Percentiles rank a stretch among this genome's conserved stretches.
Evolutionary conservation across 2,329 filamentous ascomycete genomes (phyloP).

Genomic region (Ramichloridium luteum): DNA sequence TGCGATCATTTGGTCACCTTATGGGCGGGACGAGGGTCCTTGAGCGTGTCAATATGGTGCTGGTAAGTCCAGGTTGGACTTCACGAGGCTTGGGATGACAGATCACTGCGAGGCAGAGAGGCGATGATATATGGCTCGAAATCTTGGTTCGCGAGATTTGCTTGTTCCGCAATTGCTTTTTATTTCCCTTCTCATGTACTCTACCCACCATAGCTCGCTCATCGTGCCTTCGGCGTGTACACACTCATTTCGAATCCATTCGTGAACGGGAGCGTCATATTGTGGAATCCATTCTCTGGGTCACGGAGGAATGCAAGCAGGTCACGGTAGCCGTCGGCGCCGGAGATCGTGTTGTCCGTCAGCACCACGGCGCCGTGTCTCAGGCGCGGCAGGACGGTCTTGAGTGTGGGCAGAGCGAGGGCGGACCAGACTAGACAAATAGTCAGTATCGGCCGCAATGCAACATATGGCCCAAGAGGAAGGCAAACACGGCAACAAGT

Average conservation of each 20-base stretch:
- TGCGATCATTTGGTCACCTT: slow-evolving; percentile 37
- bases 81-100: slow-evolving; percentile 35
- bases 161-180: not conserved
- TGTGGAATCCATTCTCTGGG: slow-evolving; percentile 38
- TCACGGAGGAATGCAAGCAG: slow-evolving; percentile 36
- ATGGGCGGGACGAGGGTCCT: slow-evolving; percentile 46
- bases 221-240: slow-evolving; percentile 4
- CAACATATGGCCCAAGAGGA: too few species aligned
- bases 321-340: slow-evolving; percentile 34
- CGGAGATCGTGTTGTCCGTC: slow-evolving; percentile 36
- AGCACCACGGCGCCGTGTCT: slow-evolving; percentile 38
- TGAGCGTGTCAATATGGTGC: slow-evolving; percentile 33
- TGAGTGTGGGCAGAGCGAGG: slow-evolving; percentile 41
- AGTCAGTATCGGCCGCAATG: not conserved
- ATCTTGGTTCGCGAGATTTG: too few species aligned
- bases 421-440: slow-evolving; percentile 43
- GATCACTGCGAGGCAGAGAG: too few species aligned
- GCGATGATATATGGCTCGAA: too few species aligned
- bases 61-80: slow-evolving; percentile 31
- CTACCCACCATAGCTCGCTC: too few species aligned
- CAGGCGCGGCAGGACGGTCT: slow-evolving; percentile 35
- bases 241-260: slow-evolving; percentile 36
- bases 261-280: slow-evolving; percentile 36
- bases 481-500: too few species aligned
- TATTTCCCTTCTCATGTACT: too few species aligned